Evolutionary conservation across 208 protist species (phyloP), one percentile per base, ranked within the genome.

Genomic region (Trypanosoma theileri): DNA sequence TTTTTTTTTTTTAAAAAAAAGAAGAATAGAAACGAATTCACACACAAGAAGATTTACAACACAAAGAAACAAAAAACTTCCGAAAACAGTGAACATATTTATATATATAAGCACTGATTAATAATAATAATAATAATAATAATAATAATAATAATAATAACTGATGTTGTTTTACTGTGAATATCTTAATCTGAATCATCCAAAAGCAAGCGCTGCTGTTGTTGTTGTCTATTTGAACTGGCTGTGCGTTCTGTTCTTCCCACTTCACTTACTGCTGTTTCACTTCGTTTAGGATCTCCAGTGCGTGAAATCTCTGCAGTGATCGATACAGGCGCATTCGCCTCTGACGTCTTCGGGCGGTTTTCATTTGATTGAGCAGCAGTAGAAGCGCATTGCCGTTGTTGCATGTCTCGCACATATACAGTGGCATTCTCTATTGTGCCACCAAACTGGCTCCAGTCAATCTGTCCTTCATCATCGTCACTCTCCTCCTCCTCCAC

Each of bases 381-480:
- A 45, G 57, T 3, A 45, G 35, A n/a, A 21, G 17, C 19, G 48
- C 17, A 16, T 0, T 41, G 41, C 0, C 54, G 64, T 26, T 57
- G 13, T 35, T 64, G 66, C 17, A 64, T 71, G 11, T 63, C 28
- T 57, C 66, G 56, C 22, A 63, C 56, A 26, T 71, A 71, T 13
- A 44, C 28, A 11, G 48, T 26, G 14, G 67, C 59, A 14, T 58
- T 53, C 50, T 72, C 67, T 17, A 72, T 66, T 28, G 46, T 60
- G 24, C 45, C 67, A 21, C 67, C 67, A 52, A 66, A 66, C 24
- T 69, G 64, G 44, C 54, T 48, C 59, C 59, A 66, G 48, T 73
- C 60, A 44, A 67, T 66, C 17, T 66, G 41, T 21, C 17, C 26
- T 24, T 66, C 46, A 14, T 42, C 12, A n/a, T 52, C 26, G n/a